phyloP scores from a whole-genome alignment of 164 flowering plant genomes.

The Stephania yunnanensis region DNA sequence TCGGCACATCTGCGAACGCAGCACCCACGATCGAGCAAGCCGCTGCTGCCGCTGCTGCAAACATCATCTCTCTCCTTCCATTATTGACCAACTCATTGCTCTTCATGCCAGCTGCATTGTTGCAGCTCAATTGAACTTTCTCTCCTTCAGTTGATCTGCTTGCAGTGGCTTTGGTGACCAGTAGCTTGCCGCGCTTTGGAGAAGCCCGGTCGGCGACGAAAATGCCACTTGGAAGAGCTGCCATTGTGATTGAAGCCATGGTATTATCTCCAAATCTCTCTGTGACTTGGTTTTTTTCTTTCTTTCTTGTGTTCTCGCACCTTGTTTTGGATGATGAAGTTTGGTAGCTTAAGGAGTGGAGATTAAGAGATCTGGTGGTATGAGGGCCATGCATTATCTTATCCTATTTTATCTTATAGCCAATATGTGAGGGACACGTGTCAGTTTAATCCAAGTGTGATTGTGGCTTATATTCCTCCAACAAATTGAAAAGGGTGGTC shows the following conservation, averaged over 20 bases:
- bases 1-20: conserved; percentile 55
- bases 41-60: conserved; percentile 65
- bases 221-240: conserved; percentile 41
- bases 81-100: conserved; percentile 27
- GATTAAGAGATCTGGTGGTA: not conserved
- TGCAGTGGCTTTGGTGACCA: conserved; percentile 39
- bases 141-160: conserved; percentile 17
- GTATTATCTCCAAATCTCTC: not conserved
- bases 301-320: not conserved
- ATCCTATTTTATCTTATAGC: conserved; percentile 23
- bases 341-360: not conserved
- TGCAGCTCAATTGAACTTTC: not conserved
- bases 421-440: conserved; percentile 40
- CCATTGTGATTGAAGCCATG: conserved; percentile 73
- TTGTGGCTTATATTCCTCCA: not conserved
- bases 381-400: conserved; percentile 29
- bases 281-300: not conserved
- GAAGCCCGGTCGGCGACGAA: conserved; percentile 17
- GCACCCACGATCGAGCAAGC: conserved; percentile 35
- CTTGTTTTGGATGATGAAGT: not conserved
- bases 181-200: conserved; percentile 16
- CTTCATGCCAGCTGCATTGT: not conserved
- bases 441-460: conserved; percentile 28
- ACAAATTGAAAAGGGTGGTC: not conserved
- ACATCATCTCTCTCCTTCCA: conserved; percentile 64